Conservation (phyloP, 306 rosid genomes). For the Lupinus albus region DNA sequence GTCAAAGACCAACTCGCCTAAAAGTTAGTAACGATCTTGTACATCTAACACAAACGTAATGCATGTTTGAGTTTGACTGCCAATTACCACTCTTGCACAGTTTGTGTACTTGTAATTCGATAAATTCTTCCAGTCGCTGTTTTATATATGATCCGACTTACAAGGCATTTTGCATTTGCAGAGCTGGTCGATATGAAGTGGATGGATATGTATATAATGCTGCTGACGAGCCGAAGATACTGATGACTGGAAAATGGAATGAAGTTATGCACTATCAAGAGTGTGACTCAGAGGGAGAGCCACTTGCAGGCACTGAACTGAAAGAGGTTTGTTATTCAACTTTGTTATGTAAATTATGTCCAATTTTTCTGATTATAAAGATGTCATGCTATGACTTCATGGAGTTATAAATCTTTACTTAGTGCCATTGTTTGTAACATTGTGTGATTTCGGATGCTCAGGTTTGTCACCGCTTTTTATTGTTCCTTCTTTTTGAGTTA, state of each 20-base stretch:
- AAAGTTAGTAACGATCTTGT: neutral
- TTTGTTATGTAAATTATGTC: slow-evolving; percentile 7
- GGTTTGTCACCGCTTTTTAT: neutral
- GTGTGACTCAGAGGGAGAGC: slow-evolving; percentile 92
- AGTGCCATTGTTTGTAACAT: neutral
- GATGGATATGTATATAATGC: slow-evolving; percentile 84
- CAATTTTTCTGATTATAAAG: slow-evolving; percentile 14
- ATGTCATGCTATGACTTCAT: neutral
- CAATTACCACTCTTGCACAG: neutral
- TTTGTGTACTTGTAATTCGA: slow-evolving; percentile 1
- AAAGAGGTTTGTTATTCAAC: slow-evolving; percentile 67
- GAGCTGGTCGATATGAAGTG: slow-evolving; percentile 93
- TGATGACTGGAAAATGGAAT: slow-evolving; percentile 95
- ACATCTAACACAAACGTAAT: neutral
- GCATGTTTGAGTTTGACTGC: slow-evolving; percentile 11
- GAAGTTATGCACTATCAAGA: slow-evolving; percentile 79
- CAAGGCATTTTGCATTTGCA: slow-evolving; percentile 43
- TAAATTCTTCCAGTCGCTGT: slow-evolving; percentile 3
- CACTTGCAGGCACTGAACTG: slow-evolving; percentile 73
- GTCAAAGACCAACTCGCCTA: neutral
- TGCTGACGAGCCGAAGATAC: slow-evolving; percentile 79
- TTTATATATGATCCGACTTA: slow-evolving; percentile 4
- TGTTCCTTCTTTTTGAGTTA: slow-evolving; percentile 1
- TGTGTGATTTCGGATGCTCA: neutral
- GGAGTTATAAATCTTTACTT: neutral